Evolutionary conservation across 2,329 filamentous ascomycete genomes (phyloP).

Genomic region (Pyricularia grisea): DNA sequence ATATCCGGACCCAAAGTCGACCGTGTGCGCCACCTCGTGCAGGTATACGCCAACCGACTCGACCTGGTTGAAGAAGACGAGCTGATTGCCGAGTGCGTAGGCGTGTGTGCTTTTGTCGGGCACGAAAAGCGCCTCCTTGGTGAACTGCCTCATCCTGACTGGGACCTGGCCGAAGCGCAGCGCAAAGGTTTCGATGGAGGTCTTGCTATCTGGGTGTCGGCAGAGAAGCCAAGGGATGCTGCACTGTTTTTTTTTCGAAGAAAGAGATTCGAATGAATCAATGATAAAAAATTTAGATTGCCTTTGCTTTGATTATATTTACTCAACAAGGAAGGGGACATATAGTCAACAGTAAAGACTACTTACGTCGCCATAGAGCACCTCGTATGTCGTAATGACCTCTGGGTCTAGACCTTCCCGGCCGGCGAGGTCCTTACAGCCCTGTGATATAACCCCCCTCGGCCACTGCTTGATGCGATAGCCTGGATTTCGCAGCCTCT

Average conservation of each 20-base stretch:
- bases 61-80: slow-evolving; percentile 6
- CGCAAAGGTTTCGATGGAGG: slow-evolving; percentile 1
- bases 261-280: no score
- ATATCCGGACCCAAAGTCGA: slow-evolving; percentile 3
- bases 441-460: not conserved
- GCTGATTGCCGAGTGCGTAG: slow-evolving; percentile 6
- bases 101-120: not conserved
- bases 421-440: slow-evolving; percentile 5
- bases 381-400: slow-evolving; percentile 5
- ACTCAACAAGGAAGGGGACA: not conserved
- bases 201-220: slow-evolving; percentile 4
- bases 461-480: slow-evolving; percentile 1
- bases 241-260: not conserved
- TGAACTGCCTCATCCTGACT: slow-evolving; percentile 3
- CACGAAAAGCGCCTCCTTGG: slow-evolving; percentile 5
- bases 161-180: slow-evolving; percentile 6
- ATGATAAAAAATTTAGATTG: no score
- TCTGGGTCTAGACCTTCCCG: not conserved
- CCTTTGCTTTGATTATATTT: no score
- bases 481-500: slow-evolving; percentile 1
- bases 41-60: slow-evolving; percentile 5
- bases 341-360: not conserved
- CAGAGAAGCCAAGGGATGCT: slow-evolving; percentile 6
- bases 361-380: slow-evolving; percentile 4
- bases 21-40: slow-evolving; percentile 7